phyloP scores from a whole-genome alignment of 1,284 basidiomycete genomes.

The Cystobasidium slooffiae region DNA sequence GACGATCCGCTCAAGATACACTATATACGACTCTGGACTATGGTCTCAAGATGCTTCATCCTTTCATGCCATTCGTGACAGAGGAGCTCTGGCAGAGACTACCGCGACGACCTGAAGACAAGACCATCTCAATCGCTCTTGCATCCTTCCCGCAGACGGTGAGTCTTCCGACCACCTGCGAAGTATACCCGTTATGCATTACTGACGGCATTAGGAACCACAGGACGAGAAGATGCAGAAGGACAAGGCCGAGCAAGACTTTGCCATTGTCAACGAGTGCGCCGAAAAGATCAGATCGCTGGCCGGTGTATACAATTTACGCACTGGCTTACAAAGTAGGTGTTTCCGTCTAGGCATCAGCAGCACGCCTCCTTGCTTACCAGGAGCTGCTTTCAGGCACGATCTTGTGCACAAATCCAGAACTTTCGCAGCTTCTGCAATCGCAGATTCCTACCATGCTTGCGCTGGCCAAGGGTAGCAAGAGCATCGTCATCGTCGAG shows the following conservation, averaged over 20 bases:
- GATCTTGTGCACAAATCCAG: slow-evolving; percentile 71
- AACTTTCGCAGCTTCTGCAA: slow-evolving; percentile 69
- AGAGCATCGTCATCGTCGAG: slow-evolving; percentile 68
- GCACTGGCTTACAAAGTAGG: slow-evolving; percentile 81
- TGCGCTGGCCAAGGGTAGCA: slow-evolving; percentile 87
- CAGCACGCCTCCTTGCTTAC: background rate
- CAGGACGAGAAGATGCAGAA: slow-evolving; percentile 71
- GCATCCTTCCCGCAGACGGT: slow-evolving; percentile 79
- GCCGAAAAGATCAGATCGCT: slow-evolving; percentile 82
- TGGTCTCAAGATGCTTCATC: slow-evolving; percentile 87
- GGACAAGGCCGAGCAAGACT: slow-evolving; percentile 75
- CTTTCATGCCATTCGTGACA: slow-evolving; percentile 99
- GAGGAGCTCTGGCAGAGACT: slow-evolving; percentile 98
- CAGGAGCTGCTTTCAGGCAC: slow-evolving; percentile 65
- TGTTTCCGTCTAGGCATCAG: slow-evolving; percentile 39
- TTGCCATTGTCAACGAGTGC: slow-evolving; percentile 82
- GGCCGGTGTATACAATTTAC: slow-evolving; percentile 87
- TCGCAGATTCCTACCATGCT: slow-evolving; percentile 75
- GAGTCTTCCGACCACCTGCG: slow-evolving; percentile 54
- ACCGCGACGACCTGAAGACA: slow-evolving; percentile 79
- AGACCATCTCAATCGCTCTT: slow-evolving; percentile 85
- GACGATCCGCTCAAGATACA: slow-evolving; percentile 89
- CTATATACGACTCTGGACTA: slow-evolving; percentile 92
- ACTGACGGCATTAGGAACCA: slow-evolving; percentile 43
- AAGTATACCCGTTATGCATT: background rate